Conservation (phyloP, 75 land plant species). For the Ceratopteris richardii region DNA sequence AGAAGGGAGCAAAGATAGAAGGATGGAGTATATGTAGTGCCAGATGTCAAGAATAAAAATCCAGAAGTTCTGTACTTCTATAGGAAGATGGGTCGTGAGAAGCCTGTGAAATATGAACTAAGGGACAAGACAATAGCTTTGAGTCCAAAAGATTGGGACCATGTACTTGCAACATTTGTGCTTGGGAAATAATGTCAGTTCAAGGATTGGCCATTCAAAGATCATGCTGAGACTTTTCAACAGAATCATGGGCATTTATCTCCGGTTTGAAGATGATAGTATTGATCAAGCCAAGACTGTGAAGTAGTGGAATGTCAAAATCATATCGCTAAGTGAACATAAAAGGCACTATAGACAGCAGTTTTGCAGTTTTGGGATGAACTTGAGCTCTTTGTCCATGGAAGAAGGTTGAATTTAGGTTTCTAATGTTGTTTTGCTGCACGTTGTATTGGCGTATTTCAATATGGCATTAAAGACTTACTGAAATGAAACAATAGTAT, state of each 20-base stretch:
- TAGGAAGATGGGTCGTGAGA: constrained; percentile 85
- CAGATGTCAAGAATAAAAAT: constrained; percentile 72
- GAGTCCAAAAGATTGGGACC: constrained; percentile 82
- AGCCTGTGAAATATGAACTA: constrained; percentile 79
- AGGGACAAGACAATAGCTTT: constrained; percentile 77
- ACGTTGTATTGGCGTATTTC: no score
- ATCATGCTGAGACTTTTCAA: constrained; percentile 94
- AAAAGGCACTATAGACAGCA: constrained; percentile 91
- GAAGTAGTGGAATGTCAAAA: constrained; percentile 97
- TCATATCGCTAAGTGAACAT: constrained; percentile 94
- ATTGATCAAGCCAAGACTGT: constrained; percentile 87
- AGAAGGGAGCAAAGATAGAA: constrained; percentile 38
- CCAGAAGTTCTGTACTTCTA: constrained; percentile 62
- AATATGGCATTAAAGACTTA: no score
- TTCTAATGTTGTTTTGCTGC: constrained; percentile 3
- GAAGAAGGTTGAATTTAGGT: constrained; percentile 14
- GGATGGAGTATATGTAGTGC: constrained; percentile 73
- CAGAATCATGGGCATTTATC: constrained; percentile 80
- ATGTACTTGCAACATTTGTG: constrained; percentile 89
- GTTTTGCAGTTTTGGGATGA: constrained; percentile 90
- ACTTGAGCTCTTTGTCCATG: constrained; percentile 62
- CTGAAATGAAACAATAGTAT: no score
- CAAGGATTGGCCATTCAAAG: constrained; percentile 97
- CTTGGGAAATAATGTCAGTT: constrained; percentile 99
- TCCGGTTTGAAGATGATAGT: constrained; percentile 97